Evolutionary conservation across 1,284 basidiomycete genomes (phyloP).

Genomic region (Cutaneotrichosporon mucoides): DNA sequence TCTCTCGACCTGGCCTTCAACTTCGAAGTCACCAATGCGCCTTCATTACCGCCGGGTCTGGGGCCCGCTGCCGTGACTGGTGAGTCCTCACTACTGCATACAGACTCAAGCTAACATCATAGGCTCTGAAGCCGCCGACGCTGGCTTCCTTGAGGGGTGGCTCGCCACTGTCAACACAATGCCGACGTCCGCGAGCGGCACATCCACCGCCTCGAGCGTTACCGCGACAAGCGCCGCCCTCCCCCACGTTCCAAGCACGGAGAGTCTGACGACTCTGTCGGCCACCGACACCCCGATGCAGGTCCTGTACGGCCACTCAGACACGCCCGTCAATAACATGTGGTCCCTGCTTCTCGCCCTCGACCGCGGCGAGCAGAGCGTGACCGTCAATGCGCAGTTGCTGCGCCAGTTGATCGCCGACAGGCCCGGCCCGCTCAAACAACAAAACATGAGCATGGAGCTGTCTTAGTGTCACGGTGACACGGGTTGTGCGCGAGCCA

Average conservation of each 20-base stretch:
- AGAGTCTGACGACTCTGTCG: background rate
- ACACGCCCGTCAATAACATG: constrained; percentile 6
- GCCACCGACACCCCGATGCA: background rate
- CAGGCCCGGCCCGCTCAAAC: background rate
- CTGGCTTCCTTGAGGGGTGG: constrained; percentile 1
- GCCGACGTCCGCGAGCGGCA: background rate
- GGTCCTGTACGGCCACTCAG: constrained; percentile 5
- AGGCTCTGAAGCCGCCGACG: background rate
- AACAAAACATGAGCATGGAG: background rate
- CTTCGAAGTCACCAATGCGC: background rate
- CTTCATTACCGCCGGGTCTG: background rate
- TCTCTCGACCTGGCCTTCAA: background rate
- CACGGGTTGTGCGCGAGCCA: no score
- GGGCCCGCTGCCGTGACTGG: background rate
- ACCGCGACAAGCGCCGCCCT: background rate
- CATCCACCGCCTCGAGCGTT: background rate
- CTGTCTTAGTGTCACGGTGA: background rate
- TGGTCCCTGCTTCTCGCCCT: constrained; percentile 15
- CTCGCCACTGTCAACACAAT: constrained; percentile 1
- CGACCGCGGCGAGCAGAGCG: constrained; percentile 13
- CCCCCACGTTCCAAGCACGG: background rate
- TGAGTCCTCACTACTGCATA: no score
- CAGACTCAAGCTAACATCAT: background rate
- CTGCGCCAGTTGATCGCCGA: constrained; percentile 12
- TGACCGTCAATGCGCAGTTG: constrained; percentile 12